These are phyloP conservation scores for Amanita rimosa DNA, from an alignment of 768 basidiomycete species.

Conservation along the genomic window DNA sequence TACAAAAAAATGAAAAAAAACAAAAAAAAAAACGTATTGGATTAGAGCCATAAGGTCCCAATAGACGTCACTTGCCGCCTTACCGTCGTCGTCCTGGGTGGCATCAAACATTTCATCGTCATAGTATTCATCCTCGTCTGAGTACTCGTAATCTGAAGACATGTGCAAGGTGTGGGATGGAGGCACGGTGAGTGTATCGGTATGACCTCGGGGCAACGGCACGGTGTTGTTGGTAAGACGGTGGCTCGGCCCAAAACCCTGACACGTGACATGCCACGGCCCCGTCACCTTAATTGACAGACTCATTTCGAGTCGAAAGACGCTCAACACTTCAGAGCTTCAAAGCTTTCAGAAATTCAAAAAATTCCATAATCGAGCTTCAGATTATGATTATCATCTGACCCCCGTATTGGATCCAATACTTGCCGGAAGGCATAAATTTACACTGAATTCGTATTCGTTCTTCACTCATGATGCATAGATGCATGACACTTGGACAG, in stretches of 20 bases:
- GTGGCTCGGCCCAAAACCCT: neutral
- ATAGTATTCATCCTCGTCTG: conserved; percentile 55
- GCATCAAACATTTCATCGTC: conserved; percentile 66
- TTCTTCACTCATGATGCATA: too few relatives aligned
- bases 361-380: too few relatives aligned
- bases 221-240: conserved; percentile 1
- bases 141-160: conserved; percentile 60
- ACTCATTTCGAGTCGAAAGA: too few relatives aligned
- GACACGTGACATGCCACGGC: neutral
- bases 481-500: too few relatives aligned
- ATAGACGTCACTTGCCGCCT: conserved; percentile 10
- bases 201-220: conserved; percentile 11
- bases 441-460: too few relatives aligned
- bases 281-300: too few relatives aligned
- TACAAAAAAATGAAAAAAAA: conserved; percentile 10
- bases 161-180: conserved; percentile 12
- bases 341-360: too few relatives aligned
- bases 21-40: too few relatives aligned
- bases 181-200: conserved; percentile 4
- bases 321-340: too few relatives aligned
- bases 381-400: too few relatives aligned
- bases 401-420: too few relatives aligned
- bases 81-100: conserved; percentile 43
- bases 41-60: conserved; percentile 1
- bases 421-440: too few relatives aligned